Evolutionary conservation across 768 basidiomycete genomes (phyloP).

Genomic region (Leccinum ochraceum): DNA sequence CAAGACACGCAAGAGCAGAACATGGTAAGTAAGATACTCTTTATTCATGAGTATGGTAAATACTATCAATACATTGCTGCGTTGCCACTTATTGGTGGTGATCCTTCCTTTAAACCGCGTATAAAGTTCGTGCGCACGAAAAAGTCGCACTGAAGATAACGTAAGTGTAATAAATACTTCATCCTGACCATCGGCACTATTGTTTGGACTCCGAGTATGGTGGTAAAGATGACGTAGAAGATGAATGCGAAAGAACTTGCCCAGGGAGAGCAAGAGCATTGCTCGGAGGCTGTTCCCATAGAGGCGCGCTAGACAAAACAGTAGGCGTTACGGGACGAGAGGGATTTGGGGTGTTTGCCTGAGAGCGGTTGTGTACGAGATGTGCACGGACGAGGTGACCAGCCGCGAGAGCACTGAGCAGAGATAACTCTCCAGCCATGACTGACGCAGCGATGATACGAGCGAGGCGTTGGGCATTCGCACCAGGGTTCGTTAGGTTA

Average conservation of each 20-base stretch:
- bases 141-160: constrained; percentile 18
- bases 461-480: constrained; percentile 88
- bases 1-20: no score
- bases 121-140: background rate
- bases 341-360: constrained; percentile 72
- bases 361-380: constrained; percentile 87
- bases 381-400: constrained; percentile 95
- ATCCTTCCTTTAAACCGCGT: background rate
- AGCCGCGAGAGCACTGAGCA: constrained; percentile 90
- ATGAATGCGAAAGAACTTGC: constrained; percentile 34
- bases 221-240: constrained; percentile 43
- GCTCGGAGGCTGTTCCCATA: constrained; percentile 28
- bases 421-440: constrained; percentile 95
- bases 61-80: background rate
- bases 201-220: constrained; percentile 40
- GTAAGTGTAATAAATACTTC: constrained; percentile 25
- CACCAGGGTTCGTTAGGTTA: constrained; percentile 81
- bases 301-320: constrained; percentile 17
- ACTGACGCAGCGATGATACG: constrained; percentile 89
- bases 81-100: background rate
- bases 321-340: constrained; percentile 66
- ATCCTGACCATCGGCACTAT: constrained; percentile 5
- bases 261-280: constrained; percentile 6
- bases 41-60: no score
- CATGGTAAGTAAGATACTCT: no score